Conservation (phyloP, 1,284 basidiomycete species). For the Bondarzewia mesenterica region DNA sequence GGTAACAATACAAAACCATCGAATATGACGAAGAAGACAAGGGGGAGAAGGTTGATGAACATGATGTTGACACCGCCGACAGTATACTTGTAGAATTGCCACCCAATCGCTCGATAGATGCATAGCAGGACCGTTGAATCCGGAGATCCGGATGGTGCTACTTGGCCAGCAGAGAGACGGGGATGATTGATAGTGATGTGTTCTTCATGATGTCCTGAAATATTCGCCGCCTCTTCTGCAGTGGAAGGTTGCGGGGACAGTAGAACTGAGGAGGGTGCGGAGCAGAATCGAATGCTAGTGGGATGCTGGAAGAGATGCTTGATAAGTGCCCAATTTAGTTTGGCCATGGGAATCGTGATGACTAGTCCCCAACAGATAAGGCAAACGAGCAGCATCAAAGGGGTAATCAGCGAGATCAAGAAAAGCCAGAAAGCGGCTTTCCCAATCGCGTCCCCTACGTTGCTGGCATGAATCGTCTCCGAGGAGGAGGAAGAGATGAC, state of each 20-base stretch:
- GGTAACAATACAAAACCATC: constrained; percentile 84
- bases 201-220: constrained; percentile 5
- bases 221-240: constrained; percentile 17
- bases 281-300: constrained; percentile 86
- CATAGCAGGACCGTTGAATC: constrained; percentile 88
- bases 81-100: constrained; percentile 99
- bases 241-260: constrained; percentile 11
- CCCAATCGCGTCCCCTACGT: constrained; percentile 32
- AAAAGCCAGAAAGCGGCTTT: constrained; percentile 83
- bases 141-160: constrained; percentile 63
- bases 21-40: constrained; percentile 94
- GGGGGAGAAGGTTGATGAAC: constrained; percentile 91
- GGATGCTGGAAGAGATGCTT: constrained; percentile 79
- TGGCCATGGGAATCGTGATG: constrained; percentile 97
- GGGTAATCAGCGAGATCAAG: constrained; percentile 75
- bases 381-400: constrained; percentile 82
- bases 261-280: constrained; percentile 52
- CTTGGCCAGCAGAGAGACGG: constrained; percentile 60
- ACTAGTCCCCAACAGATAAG: constrained; percentile 89
- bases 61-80: constrained; percentile 98
- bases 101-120: constrained; percentile 87
- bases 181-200: constrained; percentile 47
- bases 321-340: constrained; percentile 90
- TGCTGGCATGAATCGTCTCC: constrained; percentile 20
- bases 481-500: constrained; percentile 12